Percentiles rank a stretch among this genome's conserved stretches.
Evolutionary conservation across 805 yeast genomes (phyloP).

Genomic region (Metschnikowia henanensis): DNA sequence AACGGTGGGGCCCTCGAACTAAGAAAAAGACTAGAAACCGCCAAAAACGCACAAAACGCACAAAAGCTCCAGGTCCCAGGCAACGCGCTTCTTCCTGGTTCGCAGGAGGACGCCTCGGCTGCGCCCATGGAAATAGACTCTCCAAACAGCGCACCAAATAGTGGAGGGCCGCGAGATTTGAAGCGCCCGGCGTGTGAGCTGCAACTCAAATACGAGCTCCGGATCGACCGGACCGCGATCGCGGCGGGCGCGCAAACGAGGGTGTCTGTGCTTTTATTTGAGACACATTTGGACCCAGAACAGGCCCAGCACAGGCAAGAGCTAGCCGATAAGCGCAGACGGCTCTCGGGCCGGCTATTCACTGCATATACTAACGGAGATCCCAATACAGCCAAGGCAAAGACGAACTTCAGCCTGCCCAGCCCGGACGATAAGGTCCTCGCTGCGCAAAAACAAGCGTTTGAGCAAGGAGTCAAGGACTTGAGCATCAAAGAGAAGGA

Average conservation of each 20-base stretch:
- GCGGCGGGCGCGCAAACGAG: constrained; percentile 6
- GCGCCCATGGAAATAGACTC: constrained; percentile 7
- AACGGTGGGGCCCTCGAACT: constrained; percentile 9
- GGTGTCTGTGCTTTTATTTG: constrained; percentile 10
- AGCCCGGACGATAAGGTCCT: constrained; percentile 81
- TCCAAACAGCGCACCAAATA: neutral
- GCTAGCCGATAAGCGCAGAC: constrained; percentile 9
- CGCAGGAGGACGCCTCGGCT: neutral
- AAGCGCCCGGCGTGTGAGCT: constrained; percentile 3
- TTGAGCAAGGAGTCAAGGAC: constrained; percentile 31
- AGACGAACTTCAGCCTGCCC: constrained; percentile 59
- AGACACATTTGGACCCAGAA: neutral
- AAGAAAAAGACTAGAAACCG: constrained; percentile 3
- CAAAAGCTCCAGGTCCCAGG: neutral
- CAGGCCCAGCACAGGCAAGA: neutral
- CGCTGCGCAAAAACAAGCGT: constrained; percentile 54
- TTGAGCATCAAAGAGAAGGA: constrained; percentile 23
- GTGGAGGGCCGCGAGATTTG: neutral
- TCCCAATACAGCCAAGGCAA: constrained; percentile 40
- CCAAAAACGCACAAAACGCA: constrained; percentile 1
- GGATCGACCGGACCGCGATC: constrained; percentile 11
- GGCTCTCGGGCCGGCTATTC: constrained; percentile 19
- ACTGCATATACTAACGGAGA: constrained; percentile 44
- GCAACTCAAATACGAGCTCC: constrained; percentile 7
- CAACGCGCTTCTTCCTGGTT: neutral